Percentiles rank a stretch among this genome's conserved stretches.
Evolutionary conservation across 2,329 filamentous ascomycete species (phyloP).

Genomic region (Cercospora sojina): DNA sequence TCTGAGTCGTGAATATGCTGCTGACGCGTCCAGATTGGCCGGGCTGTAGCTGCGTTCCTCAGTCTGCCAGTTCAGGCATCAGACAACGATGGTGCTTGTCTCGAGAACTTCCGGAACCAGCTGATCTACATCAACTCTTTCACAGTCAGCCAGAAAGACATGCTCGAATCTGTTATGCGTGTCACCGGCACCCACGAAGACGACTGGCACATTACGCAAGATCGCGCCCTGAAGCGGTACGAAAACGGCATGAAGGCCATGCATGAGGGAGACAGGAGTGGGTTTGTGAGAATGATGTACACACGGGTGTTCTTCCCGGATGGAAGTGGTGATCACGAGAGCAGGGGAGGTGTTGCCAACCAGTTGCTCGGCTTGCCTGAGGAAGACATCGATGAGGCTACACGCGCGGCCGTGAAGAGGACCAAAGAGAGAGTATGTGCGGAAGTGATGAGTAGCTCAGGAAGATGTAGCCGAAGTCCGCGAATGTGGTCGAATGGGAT

Average conservation of each 20-base stretch:
- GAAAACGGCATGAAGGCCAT: background rate
- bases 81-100: background rate
- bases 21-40: background rate
- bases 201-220: background rate
- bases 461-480: background rate
- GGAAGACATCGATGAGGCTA: conserved; percentile 58
- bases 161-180: conserved; percentile 61
- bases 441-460: background rate
- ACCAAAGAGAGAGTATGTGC: conserved; percentile 7
- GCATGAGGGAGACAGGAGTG: background rate
- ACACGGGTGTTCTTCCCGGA: background rate
- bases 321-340: conserved; percentile 39
- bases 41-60: background rate
- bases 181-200: conserved; percentile 52
- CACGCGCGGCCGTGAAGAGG: conserved; percentile 35
- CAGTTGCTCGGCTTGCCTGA: conserved; percentile 39
- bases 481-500: background rate
- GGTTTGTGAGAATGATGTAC: background rate
- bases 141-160: conserved; percentile 60
- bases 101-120: conserved; percentile 31
- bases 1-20: background rate
- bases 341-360: conserved; percentile 40
- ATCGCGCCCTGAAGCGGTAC: background rate
- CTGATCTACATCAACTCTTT: conserved; percentile 58
- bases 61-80: background rate